Conservation (phyloP, 257 asterid genomes). For the Handroanthus guayacan region DNA sequence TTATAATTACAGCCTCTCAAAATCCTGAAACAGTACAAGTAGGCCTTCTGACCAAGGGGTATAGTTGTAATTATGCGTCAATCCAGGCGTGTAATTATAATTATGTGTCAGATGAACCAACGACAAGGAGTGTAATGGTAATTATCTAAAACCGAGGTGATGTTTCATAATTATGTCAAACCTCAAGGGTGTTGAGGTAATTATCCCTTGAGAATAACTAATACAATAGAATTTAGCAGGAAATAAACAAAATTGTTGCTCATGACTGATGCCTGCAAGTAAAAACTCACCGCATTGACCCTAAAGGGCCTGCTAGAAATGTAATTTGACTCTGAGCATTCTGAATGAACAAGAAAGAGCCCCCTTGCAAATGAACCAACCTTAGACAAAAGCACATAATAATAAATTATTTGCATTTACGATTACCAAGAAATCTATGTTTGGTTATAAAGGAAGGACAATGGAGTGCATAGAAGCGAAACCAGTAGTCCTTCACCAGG, state of each 20-base stretch:
- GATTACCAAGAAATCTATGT: slow-evolving; percentile 12
- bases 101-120: too few relatives aligned
- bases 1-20: too few relatives aligned
- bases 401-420: slow-evolving; percentile 21
- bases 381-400: slow-evolving; percentile 41
- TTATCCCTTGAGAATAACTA: background rate
- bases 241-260: background rate
- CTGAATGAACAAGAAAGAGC: slow-evolving; percentile 91
- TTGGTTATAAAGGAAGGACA: background rate
- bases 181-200: too few relatives aligned
- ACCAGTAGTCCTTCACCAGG: slow-evolving; percentile 99
- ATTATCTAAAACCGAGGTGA: too few relatives aligned
- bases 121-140: too few relatives aligned
- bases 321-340: slow-evolving; percentile 87
- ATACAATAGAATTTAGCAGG: background rate
- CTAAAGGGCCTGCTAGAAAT: slow-evolving; percentile 96
- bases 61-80: too few relatives aligned
- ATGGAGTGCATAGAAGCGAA: slow-evolving; percentile 29
- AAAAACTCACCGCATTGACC: slow-evolving; percentile 84
- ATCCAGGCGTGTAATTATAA: too few relatives aligned
- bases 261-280: background rate
- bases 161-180: too few relatives aligned
- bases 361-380: slow-evolving; percentile 97
- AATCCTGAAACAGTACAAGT: too few relatives aligned
- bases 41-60: too few relatives aligned